These are phyloP conservation scores for Ogataea polymorpha DNA, from an alignment of 805 yeast genomes.

Conservation along the genomic window DNA sequence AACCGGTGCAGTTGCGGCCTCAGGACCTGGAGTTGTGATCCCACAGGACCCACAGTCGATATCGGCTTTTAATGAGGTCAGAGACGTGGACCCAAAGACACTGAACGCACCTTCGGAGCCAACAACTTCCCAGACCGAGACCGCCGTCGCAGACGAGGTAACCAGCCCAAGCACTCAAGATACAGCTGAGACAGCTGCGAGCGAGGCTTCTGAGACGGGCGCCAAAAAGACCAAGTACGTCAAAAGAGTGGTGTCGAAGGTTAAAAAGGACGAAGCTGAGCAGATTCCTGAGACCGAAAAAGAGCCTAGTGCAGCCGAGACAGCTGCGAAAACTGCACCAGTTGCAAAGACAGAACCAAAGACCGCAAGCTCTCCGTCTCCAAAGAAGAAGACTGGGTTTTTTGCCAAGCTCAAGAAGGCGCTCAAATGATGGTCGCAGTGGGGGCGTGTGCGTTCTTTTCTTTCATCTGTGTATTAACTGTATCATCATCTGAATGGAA, in stretches of 20 bases:
- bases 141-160: not conserved
- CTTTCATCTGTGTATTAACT: conserved; percentile 2
- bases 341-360: conserved; percentile 7
- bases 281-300: conserved; percentile 6
- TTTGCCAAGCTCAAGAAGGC: conserved; percentile 42
- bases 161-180: conserved; percentile 1
- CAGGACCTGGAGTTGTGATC: conserved; percentile 27
- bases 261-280: conserved; percentile 26
- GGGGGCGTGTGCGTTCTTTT: not conserved
- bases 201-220: conserved; percentile 15
- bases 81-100: conserved; percentile 54
- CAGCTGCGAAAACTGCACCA: conserved; percentile 3
- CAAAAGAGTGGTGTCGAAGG: conserved; percentile 31
- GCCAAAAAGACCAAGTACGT: conserved; percentile 29
- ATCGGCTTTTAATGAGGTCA: conserved; percentile 57
- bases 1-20: not conserved
- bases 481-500: not conserved
- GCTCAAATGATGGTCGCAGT: conserved; percentile 25
- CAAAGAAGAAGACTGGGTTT: conserved; percentile 41
- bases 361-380: conserved; percentile 13
- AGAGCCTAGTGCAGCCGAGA: conserved; percentile 5
- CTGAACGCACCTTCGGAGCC: conserved; percentile 43
- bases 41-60: conserved; percentile 31
- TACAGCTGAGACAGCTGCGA: conserved; percentile 14
- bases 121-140: conserved; percentile 8